phyloP scores from a whole-genome alignment of 768 basidiomycete genomes.

The Tulasnella sp. region DNA sequence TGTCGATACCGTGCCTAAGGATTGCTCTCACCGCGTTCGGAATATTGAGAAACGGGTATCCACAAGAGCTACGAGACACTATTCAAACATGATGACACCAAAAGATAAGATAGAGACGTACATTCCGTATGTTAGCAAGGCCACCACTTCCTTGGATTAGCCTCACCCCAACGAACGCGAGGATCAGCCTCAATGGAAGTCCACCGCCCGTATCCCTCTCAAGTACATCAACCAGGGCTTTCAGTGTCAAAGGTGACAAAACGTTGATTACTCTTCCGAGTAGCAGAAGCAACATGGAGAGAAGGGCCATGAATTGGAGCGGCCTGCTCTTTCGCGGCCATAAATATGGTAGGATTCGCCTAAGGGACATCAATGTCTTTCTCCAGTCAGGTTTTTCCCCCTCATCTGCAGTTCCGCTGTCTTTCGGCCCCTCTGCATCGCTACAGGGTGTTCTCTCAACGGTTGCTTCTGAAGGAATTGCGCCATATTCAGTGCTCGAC shows the following conservation, averaged over 20 bases:
- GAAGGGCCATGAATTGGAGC: slow-evolving; percentile 54
- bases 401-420: too few relatives aligned
- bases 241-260: slow-evolving; percentile 59
- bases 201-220: slow-evolving; percentile 29
- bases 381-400: slow-evolving; percentile 48
- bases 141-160: slow-evolving; percentile 73
- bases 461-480: slow-evolving; percentile 28
- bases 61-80: slow-evolving; percentile 45
- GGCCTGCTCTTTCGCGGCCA: slow-evolving; percentile 64
- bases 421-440: too few relatives aligned
- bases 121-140: slow-evolving; percentile 54
- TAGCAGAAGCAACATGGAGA: slow-evolving; percentile 57
- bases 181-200: slow-evolving; percentile 60
- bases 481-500: slow-evolving; percentile 29
- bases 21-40: slow-evolving; percentile 47
- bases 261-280: slow-evolving; percentile 69
- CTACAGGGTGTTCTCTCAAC: background rate
- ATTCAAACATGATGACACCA: slow-evolving; percentile 15
- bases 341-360: slow-evolving; percentile 62
- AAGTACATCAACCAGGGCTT: slow-evolving; percentile 48
- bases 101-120: slow-evolving; percentile 16
- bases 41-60: slow-evolving; percentile 84
- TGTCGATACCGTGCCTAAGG: background rate
- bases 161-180: slow-evolving; percentile 55
- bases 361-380: slow-evolving; percentile 55